Conservation (phyloP, 1,284 basidiomycete species). For the Microbotryomycetes sp. region DNA sequence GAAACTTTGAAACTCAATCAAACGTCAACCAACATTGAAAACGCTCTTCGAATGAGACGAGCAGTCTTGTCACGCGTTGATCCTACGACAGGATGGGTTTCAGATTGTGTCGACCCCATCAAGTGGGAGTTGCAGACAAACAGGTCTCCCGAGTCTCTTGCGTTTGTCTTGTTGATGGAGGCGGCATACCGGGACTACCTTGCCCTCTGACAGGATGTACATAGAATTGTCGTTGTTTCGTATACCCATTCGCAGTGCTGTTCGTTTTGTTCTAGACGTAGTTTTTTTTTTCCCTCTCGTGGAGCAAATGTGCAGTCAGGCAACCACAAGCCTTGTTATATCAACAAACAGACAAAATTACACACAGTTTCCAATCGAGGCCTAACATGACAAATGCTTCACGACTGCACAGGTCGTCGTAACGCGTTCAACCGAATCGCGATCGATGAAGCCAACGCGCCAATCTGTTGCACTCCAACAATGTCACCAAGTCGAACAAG, state of each 20-base stretch:
- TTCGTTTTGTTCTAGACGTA: too few relatives aligned
- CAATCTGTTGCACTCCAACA: background rate
- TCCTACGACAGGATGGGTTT: slow-evolving; percentile 36
- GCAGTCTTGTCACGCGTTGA: slow-evolving; percentile 48
- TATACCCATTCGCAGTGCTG: too few relatives aligned
- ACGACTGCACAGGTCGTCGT: too few relatives aligned
- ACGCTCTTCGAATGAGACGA: slow-evolving; percentile 54
- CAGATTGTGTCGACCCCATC: slow-evolving; percentile 50
- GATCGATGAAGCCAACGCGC: background rate
- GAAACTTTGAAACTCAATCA: slow-evolving; percentile 52
- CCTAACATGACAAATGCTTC: too few relatives aligned
- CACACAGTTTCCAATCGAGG: too few relatives aligned
- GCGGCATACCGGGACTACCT: slow-evolving; percentile 60
- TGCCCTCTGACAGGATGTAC: background rate
- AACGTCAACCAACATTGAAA: slow-evolving; percentile 45
- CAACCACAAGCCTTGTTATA: too few relatives aligned
- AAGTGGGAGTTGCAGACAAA: slow-evolving; percentile 50
- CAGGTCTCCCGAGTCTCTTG: slow-evolving; percentile 57
- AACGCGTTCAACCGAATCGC: background rate
- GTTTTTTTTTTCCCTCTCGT: too few relatives aligned
- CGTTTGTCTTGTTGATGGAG: slow-evolving; percentile 65
- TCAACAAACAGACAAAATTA: too few relatives aligned
- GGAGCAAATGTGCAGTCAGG: too few relatives aligned
- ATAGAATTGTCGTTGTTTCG: too few relatives aligned
- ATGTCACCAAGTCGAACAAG: background rate